Base-by-base conservation (phyloP, 2,329 filamentous ascomycete genomes). In the Epicoccum sorghinum region DNA sequence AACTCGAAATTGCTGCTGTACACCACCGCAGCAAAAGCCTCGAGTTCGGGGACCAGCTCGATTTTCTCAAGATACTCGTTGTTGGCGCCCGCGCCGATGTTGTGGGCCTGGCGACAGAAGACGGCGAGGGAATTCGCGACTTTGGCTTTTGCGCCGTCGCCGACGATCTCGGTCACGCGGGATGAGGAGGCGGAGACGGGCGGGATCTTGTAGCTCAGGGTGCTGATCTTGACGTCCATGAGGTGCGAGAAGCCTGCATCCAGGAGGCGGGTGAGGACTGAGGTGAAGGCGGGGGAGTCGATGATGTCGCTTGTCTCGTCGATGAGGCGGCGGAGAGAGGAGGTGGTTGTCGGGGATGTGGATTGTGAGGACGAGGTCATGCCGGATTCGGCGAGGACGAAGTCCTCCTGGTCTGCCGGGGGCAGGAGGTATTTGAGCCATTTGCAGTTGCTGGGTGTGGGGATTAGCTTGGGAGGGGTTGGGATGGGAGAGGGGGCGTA, bases 251-350 rank as follows among this genome's bases (percentile, higher is more conserved):
- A 99, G 49, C 88, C 89, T 40, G 91, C 84, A 73, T 98, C 93
- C 55, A 98, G 89, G 51, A 97, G 83, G 53, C 90, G 86, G 2
- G 89, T 91, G 39, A 97, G 83, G 32, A 99, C 92, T 67, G 92
- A 89, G 0, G 88, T 85, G 76, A 98, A 98, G 32, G 90, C 85
- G 0, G 95, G 95, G 1, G 95, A 97, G 70, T 99, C 95, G 69
- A 98, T 88, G 23, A 99, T 84, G 72, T 99, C 95, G 35, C 93
- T 90, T 2, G 95, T 98, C 79, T 99, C 95, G 72, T 99, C 93
- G 1, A 99, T 84, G 18, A 99, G 84, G 53, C 90, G 88, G 51
- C 93, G 87, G 51, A 99, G 84, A 1, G 87, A 84, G 6, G 81
- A 72, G 27, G 79, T 73, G 73, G 76, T 48, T 67, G 70, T 57